These are phyloP conservation scores for Nannizziopsis arthrosporioides DNA, from an alignment of 2,329 filamentous ascomycete species.

Conservation along the genomic window DNA sequence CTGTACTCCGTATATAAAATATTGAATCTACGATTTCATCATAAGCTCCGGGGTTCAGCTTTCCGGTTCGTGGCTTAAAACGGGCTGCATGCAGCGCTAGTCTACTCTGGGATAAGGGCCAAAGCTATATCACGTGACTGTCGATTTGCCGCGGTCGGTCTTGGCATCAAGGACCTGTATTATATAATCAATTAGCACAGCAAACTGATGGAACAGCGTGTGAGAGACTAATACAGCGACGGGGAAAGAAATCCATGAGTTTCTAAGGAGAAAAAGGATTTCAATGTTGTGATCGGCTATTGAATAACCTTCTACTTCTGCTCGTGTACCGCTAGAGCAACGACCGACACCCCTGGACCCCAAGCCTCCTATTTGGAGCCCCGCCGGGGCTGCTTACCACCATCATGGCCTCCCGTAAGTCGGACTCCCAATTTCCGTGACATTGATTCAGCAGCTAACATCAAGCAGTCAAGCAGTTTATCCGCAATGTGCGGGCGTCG, in stretches of 20 bases:
- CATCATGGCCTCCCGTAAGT: constrained; percentile 49
- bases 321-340: not conserved
- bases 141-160: not conserved
- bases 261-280: not conserved
- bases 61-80: too few species aligned
- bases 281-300: not conserved
- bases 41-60: too few species aligned
- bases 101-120: constrained; percentile 2
- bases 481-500: constrained; percentile 93
- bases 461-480: constrained; percentile 99
- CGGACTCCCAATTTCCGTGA: constrained; percentile 6
- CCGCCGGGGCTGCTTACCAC: constrained; percentile 40
- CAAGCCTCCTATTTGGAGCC: constrained; percentile 17
- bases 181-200: not conserved
- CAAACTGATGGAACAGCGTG: not conserved
- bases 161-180: constrained; percentile 1
- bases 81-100: too few species aligned
- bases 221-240: not conserved
- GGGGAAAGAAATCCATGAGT: not conserved
- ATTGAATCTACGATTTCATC: too few species aligned
- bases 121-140: not conserved
- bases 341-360: constrained; percentile 5
- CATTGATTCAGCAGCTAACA: constrained; percentile 40
- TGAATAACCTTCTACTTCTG: not conserved
- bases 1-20: too few species aligned